Base-by-base conservation (phyloP, 495 filamentous ascomycete species). In the Lasiosphaeria ovina region DNA sequence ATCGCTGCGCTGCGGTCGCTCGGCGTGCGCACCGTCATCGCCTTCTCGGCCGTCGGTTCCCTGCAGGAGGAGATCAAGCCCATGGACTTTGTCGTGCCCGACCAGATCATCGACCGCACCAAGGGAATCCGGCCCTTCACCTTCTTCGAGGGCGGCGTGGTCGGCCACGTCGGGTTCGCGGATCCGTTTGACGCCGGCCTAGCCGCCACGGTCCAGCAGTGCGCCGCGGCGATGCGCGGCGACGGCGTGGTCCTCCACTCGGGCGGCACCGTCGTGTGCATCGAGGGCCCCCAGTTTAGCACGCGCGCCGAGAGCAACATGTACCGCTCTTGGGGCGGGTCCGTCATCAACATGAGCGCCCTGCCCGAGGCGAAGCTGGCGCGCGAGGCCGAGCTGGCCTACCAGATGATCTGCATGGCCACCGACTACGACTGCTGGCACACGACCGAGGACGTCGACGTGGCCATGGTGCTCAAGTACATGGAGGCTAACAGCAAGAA, bases 341-440 rank as follows among this genome's bases (percentile, higher is more conserved):
- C 80, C 61, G 88, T 96, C 3, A 97, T 99, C 79, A 98, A 97
- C 81, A 99, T 99, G 94, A 93, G 89, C 55, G 86, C 88, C 31
- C 82, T 98, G n/a, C 94, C 94, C 32, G 94, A 99, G 79, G 88
- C 93, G 36, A 98, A 98, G 79, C 85, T 99, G 11, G 94, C 94
- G 34, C 83, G 89, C 36, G 94, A 99, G 79, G 95, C 95, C 4
- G 95, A 99, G 78, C 88, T 99, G 63, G 89, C 88, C 14, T 97
- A 97, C 70, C 91, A 93, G 77, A 93, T 97, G 85, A 93, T 99
- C 65, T 97, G 93, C 81, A 99, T 99, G 95, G 87, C 89, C 34
- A 99, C 94, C 31, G 94, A 99, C 76, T 99, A 99, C 68, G 95
- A 99, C 75, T 96, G 93, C 83, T 98, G 94, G 94, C 89, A 90